Conservation (phyloP, 139 green algal species). For the Picochlorum sp. region DNA sequence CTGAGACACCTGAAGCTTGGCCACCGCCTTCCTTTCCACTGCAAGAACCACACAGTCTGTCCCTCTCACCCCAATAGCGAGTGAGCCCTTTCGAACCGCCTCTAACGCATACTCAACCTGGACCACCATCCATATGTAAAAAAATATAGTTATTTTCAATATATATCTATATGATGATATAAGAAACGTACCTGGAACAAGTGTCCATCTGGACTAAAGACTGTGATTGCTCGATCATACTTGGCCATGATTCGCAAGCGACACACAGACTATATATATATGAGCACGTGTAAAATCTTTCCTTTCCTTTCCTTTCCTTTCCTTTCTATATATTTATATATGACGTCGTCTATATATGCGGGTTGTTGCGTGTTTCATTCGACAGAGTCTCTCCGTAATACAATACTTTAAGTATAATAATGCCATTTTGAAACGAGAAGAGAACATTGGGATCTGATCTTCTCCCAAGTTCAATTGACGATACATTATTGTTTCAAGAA, state of each 20-base stretch:
- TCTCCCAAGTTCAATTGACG: not conserved
- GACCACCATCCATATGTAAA: slow-evolving; percentile 20
- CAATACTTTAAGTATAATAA: not conserved
- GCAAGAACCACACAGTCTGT: slow-evolving; percentile 83
- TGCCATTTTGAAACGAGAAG: not conserved
- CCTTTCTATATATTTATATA: not conserved
- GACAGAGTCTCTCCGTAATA: not conserved
- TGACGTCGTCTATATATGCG: not conserved
- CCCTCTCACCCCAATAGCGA: slow-evolving; percentile 89
- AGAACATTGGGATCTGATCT: not conserved
- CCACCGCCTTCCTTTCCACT: slow-evolving; percentile 92
- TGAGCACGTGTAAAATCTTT: not conserved
- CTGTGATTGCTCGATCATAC: slow-evolving; percentile 98
- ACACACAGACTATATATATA: too few species aligned
- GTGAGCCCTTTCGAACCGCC: slow-evolving; percentile 86
- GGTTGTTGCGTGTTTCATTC: too few species aligned
- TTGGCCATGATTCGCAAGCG: slow-evolving; percentile 40
- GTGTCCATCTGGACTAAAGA: slow-evolving; percentile 96
- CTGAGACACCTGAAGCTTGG: slow-evolving; percentile 89
- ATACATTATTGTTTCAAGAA: too few species aligned
- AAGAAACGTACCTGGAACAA: slow-evolving; percentile 46
- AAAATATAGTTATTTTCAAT: too few species aligned
- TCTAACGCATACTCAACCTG: slow-evolving; percentile 98
- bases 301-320: not conserved
- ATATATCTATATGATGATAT: too few species aligned